Base-by-base conservation (phyloP, 2,329 filamentous ascomycete species). In the Apiospora koreana region DNA sequence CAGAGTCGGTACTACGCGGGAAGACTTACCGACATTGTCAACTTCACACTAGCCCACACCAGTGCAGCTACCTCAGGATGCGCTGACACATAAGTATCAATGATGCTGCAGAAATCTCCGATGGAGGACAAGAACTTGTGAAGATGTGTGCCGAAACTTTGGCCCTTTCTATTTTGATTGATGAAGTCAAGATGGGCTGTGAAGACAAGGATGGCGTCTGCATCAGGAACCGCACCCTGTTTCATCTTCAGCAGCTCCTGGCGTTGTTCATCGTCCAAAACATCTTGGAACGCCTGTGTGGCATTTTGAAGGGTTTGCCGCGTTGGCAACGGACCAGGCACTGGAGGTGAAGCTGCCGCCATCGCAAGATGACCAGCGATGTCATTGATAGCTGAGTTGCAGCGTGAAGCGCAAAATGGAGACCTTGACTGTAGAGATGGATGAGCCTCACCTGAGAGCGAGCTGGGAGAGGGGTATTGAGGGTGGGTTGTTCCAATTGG, bases 11-110 rank as follows among this genome's bases (percentile, higher is more conserved):
- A 5, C 4, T 38, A 38, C 5, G 35, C 35, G 9, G 35, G 16
- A 18, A 21, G 18, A 18, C 43, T 46, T 21, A 78, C 79, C 68
- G 80, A 76, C 62, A 85, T 76, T 21, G 83, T 80, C n/a, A 85
- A 70, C 70, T 81, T 82, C 6, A 84, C 75, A 50, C 80, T 83
- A 1, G 83, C 83, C 84, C 82, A 85, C 31, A 85, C 77, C 1
- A 84, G 74, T 6, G 80, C 81, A 8, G 83, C 80, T 31, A 83
- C 79, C 41, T 76, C 73, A 1, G 79, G 79, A 69, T 83, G 72
- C 0, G 81, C 79, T 1, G 80, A 81, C 31, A 81, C 78, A 21
- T 80, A 80, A 0, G 79, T 82, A 25, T 80, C 79, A 2, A 83
- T 69, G 16, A 83, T 69, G 21, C 74, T 65, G 7, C 79, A 80